Evolutionary conservation across 2,329 filamentous ascomycete species (phyloP).

Genomic region (Thelonectria olida): DNA sequence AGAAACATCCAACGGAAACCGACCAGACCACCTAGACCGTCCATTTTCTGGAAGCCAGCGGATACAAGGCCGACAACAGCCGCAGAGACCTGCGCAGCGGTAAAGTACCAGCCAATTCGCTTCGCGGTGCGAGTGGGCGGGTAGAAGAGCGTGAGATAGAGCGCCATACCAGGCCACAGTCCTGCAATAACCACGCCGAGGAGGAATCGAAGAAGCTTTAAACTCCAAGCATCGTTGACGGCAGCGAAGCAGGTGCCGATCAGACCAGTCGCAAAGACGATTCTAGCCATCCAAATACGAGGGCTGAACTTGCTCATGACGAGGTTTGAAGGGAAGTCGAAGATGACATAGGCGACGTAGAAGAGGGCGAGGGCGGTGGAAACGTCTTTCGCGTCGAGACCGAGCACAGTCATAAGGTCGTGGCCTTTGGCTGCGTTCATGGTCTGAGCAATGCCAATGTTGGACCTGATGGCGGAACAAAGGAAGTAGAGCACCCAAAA

Average conservation of each 20-base stretch:
- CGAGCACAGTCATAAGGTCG: conserved; percentile 76
- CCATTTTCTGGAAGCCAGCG: conserved; percentile 92
- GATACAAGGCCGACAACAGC: conserved; percentile 90
- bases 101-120: conserved; percentile 90
- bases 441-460: conserved; percentile 92
- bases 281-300: conserved; percentile 90
- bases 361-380: conserved; percentile 88
- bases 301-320: conserved; percentile 88
- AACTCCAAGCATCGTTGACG: conserved; percentile 83
- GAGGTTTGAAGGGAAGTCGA: conserved; percentile 88
- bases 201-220: conserved; percentile 87
- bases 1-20: conserved; percentile 96
- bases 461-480: conserved; percentile 90
- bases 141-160: conserved; percentile 92
- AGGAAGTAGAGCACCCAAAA: conserved; percentile 94
- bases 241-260: conserved; percentile 87
- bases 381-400: conserved; percentile 77
- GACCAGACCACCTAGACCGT: conserved; percentile 77
- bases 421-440: conserved; percentile 81
- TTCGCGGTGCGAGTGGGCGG: conserved; percentile 87
- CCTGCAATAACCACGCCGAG: conserved; percentile 89
- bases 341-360: conserved; percentile 91
- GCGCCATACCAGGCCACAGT: conserved; percentile 96
- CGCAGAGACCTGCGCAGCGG: conserved; percentile 86
- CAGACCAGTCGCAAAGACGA: conserved; percentile 86